Base-by-base conservation (phyloP, 179 eudicot species). In the Spinacia oleracea region DNA sequence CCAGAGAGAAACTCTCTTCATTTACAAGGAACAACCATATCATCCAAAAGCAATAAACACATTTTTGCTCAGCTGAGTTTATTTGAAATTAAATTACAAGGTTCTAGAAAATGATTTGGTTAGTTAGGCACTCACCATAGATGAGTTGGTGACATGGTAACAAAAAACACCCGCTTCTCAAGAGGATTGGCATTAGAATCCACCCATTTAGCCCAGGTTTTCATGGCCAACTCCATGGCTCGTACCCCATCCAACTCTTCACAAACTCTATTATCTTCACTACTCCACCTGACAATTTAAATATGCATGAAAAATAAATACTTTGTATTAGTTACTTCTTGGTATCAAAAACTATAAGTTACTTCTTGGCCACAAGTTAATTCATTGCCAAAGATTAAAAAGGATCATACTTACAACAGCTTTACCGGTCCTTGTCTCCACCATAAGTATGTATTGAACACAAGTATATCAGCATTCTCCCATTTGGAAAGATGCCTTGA, bases 101-200 rank as follows among this genome's bases (percentile, higher is more conserved):
- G 38, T 27, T 43, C 29, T 34, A 42, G 15, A 43, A 6, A 29
- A 35, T 12, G 65, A 42, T 46, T 20, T 23, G 31, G 62, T 23
- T 25, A 29, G 42, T 50, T 18, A 42, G 64, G 67, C 46, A 84
- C 92, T 86, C 77, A 95, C 98, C 77, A 74, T 45, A 83, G 86
- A 86, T 95, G 98, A n/a, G 97, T 93, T 35, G 98, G 98, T 9
- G 98, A 95, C 98, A 95, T 93, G 73, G 97, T 95, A 67, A 91
- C 93, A 72, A 93, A 95, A 81, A 95, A 95, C 42, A 89, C 91
- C 64, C 79, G 83, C 90, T 89, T 88, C 87, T 91, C 80, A 10
- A 70, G 68, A 83, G 91, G 92, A 84, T 89, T 83, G 55, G 89
- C 86, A 53, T 84, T 79, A 56, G 87, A 78, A 70, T 87, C 88